Percentiles rank a stretch among this genome's conserved stretches.
These are phyloP conservation scores for Zea luxurians DNA, from an alignment of 176 grass and related monocot genomes.

Conservation along the genomic window DNA sequence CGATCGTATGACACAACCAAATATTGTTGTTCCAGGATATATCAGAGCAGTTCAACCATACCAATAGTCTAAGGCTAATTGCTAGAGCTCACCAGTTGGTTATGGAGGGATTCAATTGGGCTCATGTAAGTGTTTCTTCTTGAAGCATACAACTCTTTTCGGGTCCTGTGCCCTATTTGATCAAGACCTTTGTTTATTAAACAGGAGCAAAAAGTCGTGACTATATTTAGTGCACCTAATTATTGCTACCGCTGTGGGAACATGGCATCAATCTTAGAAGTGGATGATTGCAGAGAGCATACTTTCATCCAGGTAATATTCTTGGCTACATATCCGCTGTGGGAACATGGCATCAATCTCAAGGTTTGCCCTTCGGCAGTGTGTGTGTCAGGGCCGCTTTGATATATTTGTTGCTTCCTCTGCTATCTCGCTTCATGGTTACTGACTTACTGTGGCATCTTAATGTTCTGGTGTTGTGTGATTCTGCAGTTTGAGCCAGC, in stretches of 20 bases:
- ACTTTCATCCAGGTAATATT: conserved; percentile 84
- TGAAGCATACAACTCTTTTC: neutral
- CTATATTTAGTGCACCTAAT: conserved; percentile 98
- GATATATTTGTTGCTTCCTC: neutral
- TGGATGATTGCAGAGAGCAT: conserved; percentile 94
- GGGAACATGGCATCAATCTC: too few species aligned
- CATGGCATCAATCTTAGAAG: conserved; percentile 98
- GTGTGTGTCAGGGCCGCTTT: neutral
- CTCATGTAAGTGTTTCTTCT: conserved; percentile 61
- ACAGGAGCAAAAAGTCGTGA: conserved; percentile 98
- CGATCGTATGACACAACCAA: conserved; percentile 21
- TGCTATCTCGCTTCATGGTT: neutral
- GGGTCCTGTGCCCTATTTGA: neutral
- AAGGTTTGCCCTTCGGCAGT: neutral
- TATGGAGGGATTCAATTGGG: conserved; percentile 97
- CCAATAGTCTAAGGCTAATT: conserved; percentile 87
- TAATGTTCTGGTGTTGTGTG: conserved; percentile 3
- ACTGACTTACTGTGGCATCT: conserved; percentile 4
- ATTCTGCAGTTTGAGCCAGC: conserved; percentile 72
- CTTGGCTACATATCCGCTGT: too few species aligned
- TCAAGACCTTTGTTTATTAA: conserved; percentile 27
- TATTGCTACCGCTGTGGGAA: conserved; percentile 98
- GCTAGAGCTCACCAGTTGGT: conserved; percentile 97
- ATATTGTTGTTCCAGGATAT: conserved; percentile 69
- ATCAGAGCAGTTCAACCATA: conserved; percentile 98